Base-by-base conservation (phyloP, 257 asterid genomes). In the Cinchona pubescens region DNA sequence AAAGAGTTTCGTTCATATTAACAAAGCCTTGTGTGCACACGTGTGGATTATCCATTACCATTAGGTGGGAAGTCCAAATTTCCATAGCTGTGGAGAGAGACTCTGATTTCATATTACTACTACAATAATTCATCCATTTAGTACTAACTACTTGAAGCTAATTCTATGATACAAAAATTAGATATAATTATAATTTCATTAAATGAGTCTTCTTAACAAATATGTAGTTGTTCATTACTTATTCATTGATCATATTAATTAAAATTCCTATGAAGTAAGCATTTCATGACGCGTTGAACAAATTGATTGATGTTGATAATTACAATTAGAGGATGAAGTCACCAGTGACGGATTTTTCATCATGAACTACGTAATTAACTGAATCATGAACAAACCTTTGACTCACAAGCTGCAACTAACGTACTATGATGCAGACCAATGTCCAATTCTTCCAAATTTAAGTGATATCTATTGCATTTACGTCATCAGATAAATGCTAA, bases 11-110 rank as follows among this genome's bases (percentile, higher is more conserved):
- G 46, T 75, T 60, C 81, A 60, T 35, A 58, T n/a, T n/a, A n/a
- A n/a, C n/a, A n/a, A n/a, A n/a, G n/a, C n/a, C n/a, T 37, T 35
- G 75, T 35, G 45, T 42, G 76, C 76, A 58, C 79, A 73, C 78
- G 78, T 73, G 79, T 53, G 72, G 65, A n/a, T 76, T 75, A 70
- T 37, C 30, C 35, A 58, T 35, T 34, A 48, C 66, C 66, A 71
- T 72, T 79, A 73, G 84, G 78, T 72, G 37, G 77, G 64, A 15
- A 35, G 85, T 81, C 85, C 66, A 19, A 67, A 29, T 81, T 85
- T 68, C 79, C 79, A 77, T 78, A 69, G 84, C 86, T 69, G 68
- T 53, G 81, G 82, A 68, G 79, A 71, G 19, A 40, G 37, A 60
- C n/a, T n/a, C n/a, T n/a, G n/a, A n/a, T n/a, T n/a, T n/a, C n/a